Conservation (phyloP, 331 rosid genomes). For the Arachis monticola region DNA sequence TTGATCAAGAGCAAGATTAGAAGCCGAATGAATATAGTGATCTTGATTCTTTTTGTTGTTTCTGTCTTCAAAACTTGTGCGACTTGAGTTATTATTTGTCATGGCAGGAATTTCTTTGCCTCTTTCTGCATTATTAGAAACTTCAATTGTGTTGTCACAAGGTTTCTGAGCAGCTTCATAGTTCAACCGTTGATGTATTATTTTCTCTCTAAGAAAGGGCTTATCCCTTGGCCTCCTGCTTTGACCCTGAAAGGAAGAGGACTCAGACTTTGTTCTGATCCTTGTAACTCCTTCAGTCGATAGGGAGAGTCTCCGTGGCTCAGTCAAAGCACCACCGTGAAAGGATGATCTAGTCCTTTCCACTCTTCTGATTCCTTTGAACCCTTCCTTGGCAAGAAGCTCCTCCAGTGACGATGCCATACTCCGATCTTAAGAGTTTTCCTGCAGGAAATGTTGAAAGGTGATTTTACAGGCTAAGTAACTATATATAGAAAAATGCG, state of each 20-base stretch:
- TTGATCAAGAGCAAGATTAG: slow-evolving; percentile 51
- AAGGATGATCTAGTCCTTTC: slow-evolving; percentile 57
- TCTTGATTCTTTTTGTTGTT: slow-evolving; percentile 24
- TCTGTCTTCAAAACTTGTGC: slow-evolving; percentile 19
- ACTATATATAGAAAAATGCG: too few species aligned
- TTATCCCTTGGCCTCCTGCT: slow-evolving; percentile 29
- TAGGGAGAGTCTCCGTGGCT: slow-evolving; percentile 40
- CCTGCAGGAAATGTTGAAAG: not conserved
- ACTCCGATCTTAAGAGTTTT: not conserved
- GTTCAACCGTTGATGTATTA: slow-evolving; percentile 25
- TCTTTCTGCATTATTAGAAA: slow-evolving; percentile 22
- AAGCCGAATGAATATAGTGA: slow-evolving; percentile 29
- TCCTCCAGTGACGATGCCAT: slow-evolving; percentile 88
- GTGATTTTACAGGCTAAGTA: not conserved
- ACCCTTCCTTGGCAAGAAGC: slow-evolving; percentile 84
- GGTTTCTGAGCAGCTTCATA: slow-evolving; percentile 28
- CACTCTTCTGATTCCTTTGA: slow-evolving; percentile 59
- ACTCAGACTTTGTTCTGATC: slow-evolving; percentile 42
- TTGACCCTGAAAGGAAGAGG: slow-evolving; percentile 29
- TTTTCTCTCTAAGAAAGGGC: slow-evolving; percentile 20
- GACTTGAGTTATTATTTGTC: too few species aligned
- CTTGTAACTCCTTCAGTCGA: slow-evolving; percentile 46
- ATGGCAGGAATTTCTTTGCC: slow-evolving; percentile 25
- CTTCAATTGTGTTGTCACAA: not conserved
- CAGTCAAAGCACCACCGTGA: slow-evolving; percentile 43